Percentiles rank a stretch among this genome's conserved stretches.
Conservation (phyloP, 352 stramenopile genomes). For the Phytophthora capsici region DNA sequence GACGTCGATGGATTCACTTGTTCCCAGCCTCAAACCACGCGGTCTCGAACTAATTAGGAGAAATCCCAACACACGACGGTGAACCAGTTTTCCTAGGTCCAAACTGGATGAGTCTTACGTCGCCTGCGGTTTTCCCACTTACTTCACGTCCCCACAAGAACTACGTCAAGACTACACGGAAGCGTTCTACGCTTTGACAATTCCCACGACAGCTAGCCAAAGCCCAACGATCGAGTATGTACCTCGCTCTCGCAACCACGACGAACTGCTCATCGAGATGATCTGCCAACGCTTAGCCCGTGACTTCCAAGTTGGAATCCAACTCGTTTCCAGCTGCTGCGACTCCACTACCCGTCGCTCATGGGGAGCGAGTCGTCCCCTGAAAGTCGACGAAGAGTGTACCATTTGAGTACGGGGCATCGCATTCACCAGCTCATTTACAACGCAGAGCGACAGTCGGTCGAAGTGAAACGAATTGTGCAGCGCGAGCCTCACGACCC, state of each 20-base stretch:
- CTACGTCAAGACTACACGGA: slow-evolving; percentile 70
- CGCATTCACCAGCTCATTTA: slow-evolving; percentile 86
- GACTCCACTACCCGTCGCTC: slow-evolving; percentile 41
- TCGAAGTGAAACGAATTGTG: slow-evolving; percentile 83
- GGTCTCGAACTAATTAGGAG: background rate
- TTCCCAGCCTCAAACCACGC: slow-evolving; percentile 80
- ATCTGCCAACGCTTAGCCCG: slow-evolving; percentile 78
- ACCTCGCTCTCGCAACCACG: slow-evolving; percentile 65
- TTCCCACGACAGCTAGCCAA: slow-evolving; percentile 49
- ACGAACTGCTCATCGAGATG: slow-evolving; percentile 83
- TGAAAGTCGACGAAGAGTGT: slow-evolving; percentile 41
- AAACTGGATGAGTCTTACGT: slow-evolving; percentile 97
- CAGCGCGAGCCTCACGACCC: slow-evolving; percentile 48
- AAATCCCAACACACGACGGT: slow-evolving; percentile 19
- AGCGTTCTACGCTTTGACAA: slow-evolving; percentile 84
- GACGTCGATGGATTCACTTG: slow-evolving; percentile 95
- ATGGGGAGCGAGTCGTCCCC: slow-evolving; percentile 29
- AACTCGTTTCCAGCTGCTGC: slow-evolving; percentile 65
- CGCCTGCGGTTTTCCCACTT: slow-evolving; percentile 94
- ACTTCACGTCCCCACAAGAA: slow-evolving; percentile 78
- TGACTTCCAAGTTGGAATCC: too few relatives aligned
- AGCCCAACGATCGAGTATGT: slow-evolving; percentile 47
- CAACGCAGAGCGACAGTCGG: slow-evolving; percentile 69
- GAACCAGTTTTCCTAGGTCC: slow-evolving; percentile 78
- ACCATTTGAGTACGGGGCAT: slow-evolving; percentile 82